Conservation (phyloP, 2,329 filamentous ascomycete species). For the Thielaviopsis punctulata region DNA sequence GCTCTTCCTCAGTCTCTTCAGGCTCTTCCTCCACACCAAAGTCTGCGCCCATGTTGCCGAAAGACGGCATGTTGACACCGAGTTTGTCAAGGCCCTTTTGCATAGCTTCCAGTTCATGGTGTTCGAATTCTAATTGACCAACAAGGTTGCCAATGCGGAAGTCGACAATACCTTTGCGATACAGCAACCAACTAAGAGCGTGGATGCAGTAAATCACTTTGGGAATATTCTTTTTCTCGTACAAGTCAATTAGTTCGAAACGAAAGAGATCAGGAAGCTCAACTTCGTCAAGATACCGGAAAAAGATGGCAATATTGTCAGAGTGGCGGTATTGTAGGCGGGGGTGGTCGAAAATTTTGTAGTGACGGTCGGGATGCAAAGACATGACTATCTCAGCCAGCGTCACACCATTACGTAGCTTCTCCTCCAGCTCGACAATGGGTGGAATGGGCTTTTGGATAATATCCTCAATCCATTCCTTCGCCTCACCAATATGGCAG, state of each 20-base stretch:
- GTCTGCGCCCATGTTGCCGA: slow-evolving; percentile 90
- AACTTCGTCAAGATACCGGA: slow-evolving; percentile 79
- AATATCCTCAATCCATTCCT: slow-evolving; percentile 95
- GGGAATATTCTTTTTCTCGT: slow-evolving; percentile 98
- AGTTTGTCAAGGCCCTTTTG: slow-evolving; percentile 94
- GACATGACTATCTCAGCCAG: slow-evolving; percentile 87
- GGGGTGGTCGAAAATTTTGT: slow-evolving; percentile 70
- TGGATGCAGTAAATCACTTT: slow-evolving; percentile 99
- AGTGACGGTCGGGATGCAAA: slow-evolving; percentile 57
- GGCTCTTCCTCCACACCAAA: slow-evolving; percentile 74
- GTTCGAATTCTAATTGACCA: slow-evolving; percentile 90
- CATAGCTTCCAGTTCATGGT: slow-evolving; percentile 91
- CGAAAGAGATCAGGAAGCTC: slow-evolving; percentile 89
- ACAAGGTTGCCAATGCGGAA: slow-evolving; percentile 95
- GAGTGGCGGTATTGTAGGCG: slow-evolving; percentile 89
- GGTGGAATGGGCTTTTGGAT: slow-evolving; percentile 73
- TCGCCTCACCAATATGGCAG: slow-evolving; percentile 95
- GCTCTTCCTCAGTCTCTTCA: slow-evolving; percentile 78
- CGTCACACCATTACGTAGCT: slow-evolving; percentile 79
- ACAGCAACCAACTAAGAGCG: slow-evolving; percentile 91
- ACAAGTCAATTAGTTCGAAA: slow-evolving; percentile 92
- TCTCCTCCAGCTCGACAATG: slow-evolving; percentile 86
- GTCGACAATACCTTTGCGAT: slow-evolving; percentile 81
- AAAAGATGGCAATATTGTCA: slow-evolving; percentile 95
- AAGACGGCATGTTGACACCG: slow-evolving; percentile 90